A percentile compares a stretch with the other conserved stretches of the same genome.
phyloP scores from a whole-genome alignment of 768 basidiomycete species.

The Pulveroboletus sp. region DNA sequence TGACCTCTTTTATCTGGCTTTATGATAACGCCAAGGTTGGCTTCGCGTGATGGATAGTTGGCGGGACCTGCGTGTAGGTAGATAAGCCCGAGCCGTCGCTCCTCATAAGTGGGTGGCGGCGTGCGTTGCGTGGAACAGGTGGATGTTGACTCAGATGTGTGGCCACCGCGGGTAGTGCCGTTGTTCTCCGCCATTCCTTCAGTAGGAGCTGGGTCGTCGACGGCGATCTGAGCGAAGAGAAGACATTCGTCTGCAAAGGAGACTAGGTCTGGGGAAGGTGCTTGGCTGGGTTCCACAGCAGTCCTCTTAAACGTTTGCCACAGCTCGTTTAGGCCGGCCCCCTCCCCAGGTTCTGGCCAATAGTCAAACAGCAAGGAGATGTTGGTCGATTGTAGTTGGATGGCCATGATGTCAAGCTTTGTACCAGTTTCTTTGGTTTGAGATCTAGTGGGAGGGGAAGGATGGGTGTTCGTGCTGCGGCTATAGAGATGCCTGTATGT shows the following conservation, averaged over 20 bases:
- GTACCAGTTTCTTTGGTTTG: not conserved
- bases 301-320: constrained; percentile 23
- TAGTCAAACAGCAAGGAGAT: constrained; percentile 10
- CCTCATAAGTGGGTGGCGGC: not conserved
- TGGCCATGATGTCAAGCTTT: constrained; percentile 11
- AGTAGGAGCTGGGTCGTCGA: not conserved
- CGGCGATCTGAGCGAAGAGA: constrained; percentile 23
- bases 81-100: constrained; percentile 19
- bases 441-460: not conserved
- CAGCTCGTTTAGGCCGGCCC: constrained; percentile 1
- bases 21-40: constrained; percentile 56
- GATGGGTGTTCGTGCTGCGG: constrained; percentile 12
- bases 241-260: constrained; percentile 31
- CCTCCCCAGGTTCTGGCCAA: not conserved
- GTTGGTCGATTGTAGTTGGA: constrained; percentile 8
- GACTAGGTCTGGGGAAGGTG: constrained; percentile 14
- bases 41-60: constrained; percentile 36
- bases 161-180: not conserved
- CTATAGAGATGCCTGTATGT: not conserved
- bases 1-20: constrained; percentile 32
- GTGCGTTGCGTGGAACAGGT: not conserved
- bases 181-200: not conserved
- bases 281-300: constrained; percentile 29
- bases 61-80: constrained; percentile 24
- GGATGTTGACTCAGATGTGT: not conserved